These are phyloP conservation scores for Cyberlindnera maritima DNA, from an alignment of 805 yeast species.

Conservation along the genomic window DNA sequence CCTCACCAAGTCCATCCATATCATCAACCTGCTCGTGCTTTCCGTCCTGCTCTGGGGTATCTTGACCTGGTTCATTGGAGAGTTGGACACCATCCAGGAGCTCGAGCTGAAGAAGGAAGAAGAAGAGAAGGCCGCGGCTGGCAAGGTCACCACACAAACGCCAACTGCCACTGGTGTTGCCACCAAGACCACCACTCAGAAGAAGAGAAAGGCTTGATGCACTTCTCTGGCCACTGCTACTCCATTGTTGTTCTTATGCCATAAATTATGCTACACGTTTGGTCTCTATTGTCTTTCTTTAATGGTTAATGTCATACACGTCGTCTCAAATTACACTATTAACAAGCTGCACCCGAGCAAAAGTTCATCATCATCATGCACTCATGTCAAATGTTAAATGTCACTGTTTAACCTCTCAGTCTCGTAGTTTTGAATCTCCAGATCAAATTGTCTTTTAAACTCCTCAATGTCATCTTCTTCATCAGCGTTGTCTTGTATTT, in stretches of 20 bases:
- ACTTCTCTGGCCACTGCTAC: neutral
- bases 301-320: neutral
- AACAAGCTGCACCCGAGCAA: neutral
- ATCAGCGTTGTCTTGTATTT: neutral
- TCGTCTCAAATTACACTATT: neutral
- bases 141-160: neutral
- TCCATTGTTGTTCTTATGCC: too few species aligned
- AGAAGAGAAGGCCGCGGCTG: conserved; percentile 7
- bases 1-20: conserved; percentile 60
- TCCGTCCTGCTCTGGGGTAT: conserved; percentile 70
- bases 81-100: conserved; percentile 42
- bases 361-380: neutral
- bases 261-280: neutral
- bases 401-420: conserved; percentile 14
- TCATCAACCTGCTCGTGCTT: conserved; percentile 51
- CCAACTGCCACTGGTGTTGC: neutral
- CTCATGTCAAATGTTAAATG: too few species aligned
- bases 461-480: conserved; percentile 25
- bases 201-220: conserved; percentile 15
- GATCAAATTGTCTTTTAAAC: conserved; percentile 21
- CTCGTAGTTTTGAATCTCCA: conserved; percentile 25
- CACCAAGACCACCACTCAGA: conserved; percentile 1
- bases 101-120: conserved; percentile 26
- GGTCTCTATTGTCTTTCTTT: neutral
- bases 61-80: conserved; percentile 85